Conservation (phyloP, 2,329 filamentous ascomycete species). For the Intubia oerlemansii region DNA sequence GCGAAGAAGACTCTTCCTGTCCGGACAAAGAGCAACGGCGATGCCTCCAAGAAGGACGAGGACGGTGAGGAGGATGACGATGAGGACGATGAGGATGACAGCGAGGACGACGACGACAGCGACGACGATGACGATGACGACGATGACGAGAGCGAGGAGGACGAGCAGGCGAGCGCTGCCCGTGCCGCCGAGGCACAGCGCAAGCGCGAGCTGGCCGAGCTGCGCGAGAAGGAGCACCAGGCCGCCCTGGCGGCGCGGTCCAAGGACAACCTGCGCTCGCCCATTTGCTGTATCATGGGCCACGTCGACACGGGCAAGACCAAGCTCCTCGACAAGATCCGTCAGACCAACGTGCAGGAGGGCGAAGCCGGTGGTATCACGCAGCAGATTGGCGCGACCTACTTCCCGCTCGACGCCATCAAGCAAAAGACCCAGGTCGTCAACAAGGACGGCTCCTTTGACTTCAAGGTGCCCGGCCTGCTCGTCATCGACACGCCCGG, state of each 20-base stretch:
- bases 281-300: slow-evolving; percentile 98
- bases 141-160: slow-evolving; percentile 43
- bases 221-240: slow-evolving; percentile 76
- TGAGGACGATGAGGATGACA: slow-evolving; percentile 11
- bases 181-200: slow-evolving; percentile 51
- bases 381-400: slow-evolving; percentile 97
- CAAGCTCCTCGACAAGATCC: slow-evolving; percentile 96
- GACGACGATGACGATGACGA: slow-evolving; percentile 19
- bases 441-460: slow-evolving; percentile 74
- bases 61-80: slow-evolving; percentile 11
- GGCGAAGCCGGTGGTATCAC: slow-evolving; percentile 99
- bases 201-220: slow-evolving; percentile 75
- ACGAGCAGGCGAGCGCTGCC: slow-evolving; percentile 55
- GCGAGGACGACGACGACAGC: slow-evolving; percentile 14
- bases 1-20: slow-evolving; percentile 10
- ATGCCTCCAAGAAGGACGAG: slow-evolving; percentile 10
- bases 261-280: slow-evolving; percentile 84
- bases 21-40: slow-evolving; percentile 19
- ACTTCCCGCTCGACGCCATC: slow-evolving; percentile 91
- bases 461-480: slow-evolving; percentile 94
- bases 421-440: slow-evolving; percentile 83
- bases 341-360: slow-evolving; percentile 96
- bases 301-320: slow-evolving; percentile 99
- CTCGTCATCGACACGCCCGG: slow-evolving; percentile 95
- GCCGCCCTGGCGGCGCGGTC: slow-evolving; percentile 80